Base-by-base conservation (phyloP, 495 filamentous ascomycete species). In the Xylaria longipes region DNA sequence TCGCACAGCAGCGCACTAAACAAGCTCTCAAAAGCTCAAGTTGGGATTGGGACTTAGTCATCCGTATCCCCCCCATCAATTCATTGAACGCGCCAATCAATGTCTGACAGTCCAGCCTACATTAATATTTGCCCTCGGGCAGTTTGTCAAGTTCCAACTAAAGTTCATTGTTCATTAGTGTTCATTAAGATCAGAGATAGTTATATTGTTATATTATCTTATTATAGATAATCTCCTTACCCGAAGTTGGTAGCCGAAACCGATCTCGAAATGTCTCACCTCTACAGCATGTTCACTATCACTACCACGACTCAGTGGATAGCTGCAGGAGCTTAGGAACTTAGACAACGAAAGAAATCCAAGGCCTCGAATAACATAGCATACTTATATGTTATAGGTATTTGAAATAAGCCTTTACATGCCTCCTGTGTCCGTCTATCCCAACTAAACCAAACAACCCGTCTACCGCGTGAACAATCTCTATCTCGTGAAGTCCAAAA, bases 401-500 rank as follows among this genome's bases (percentile, higher is more conserved):
- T 31, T 7, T 31, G 17, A 25, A 15, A 56, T 17, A 6, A 56
- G 50, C 25, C 11, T 56, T 15, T 29, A 56, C 12, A 56, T 31
- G 14, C 25, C 4, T 7, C 6, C 31, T 7, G 22, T 56, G 0
- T 5, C 27, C 14, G 14, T 56, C 14, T 31, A 31, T 31, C 12
- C 22, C 14, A 29, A 15, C 7, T 31, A 1, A 31, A 31, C 22
- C 27, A 31, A 29, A 6, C 4, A 29, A 27, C 3, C 50, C 4
- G 5, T 25, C 22, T 15, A 17, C 52, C 12, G 5, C 52, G 27
- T 31, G 22, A 9, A 54, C 41, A n/a, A 15, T 6, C 17, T 20
- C 65, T 68, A 78, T 35, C 73, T 56, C 39, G 75, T 71, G 29
- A 78, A 77, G 60, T 78, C 76, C 31, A 78, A 71, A 29, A 78